phyloP scores from a whole-genome alignment of 768 basidiomycete genomes.

The Saitozyma sp. region DNA sequence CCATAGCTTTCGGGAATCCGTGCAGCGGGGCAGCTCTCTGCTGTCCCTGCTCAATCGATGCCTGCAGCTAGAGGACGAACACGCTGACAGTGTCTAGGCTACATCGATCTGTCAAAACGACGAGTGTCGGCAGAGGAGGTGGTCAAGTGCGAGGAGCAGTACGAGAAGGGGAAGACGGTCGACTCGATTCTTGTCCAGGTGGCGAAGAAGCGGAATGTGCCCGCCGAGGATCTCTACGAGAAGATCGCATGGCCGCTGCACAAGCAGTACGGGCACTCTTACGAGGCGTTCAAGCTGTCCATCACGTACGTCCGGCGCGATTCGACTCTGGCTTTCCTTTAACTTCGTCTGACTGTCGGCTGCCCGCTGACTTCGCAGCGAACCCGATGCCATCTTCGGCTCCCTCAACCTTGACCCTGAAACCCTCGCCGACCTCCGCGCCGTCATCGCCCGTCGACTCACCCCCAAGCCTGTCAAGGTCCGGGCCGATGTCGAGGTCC shows the following conservation, averaged over 20 bases:
- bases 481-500: conserved; percentile 94
- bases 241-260: conserved; percentile 90
- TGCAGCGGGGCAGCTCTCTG: neutral
- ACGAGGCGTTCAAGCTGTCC: conserved; percentile 97
- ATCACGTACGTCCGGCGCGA: conserved; percentile 65
- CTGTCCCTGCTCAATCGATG: neutral
- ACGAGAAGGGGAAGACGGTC: conserved; percentile 96
- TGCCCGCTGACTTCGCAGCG: conserved; percentile 53
- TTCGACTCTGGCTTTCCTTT: too few relatives aligned
- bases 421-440: conserved; percentile 65
- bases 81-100: conserved; percentile 60
- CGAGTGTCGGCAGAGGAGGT: conserved; percentile 98
- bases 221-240: conserved; percentile 81
- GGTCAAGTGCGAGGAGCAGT: conserved; percentile 96
- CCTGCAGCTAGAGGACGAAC: neutral
- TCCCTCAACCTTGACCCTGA: conserved; percentile 62
- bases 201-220: conserved; percentile 54
- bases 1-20: neutral
- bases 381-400: conserved; percentile 77
- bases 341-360: neutral
- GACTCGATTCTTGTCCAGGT: conserved; percentile 60
- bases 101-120: conserved; percentile 98
- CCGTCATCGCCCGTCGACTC: conserved; percentile 87
- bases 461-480: conserved; percentile 99
- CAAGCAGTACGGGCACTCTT: conserved; percentile 87